Evolutionary conservation across 768 basidiomycete genomes (phyloP).

Genomic region (Psilocybe sp.): DNA sequence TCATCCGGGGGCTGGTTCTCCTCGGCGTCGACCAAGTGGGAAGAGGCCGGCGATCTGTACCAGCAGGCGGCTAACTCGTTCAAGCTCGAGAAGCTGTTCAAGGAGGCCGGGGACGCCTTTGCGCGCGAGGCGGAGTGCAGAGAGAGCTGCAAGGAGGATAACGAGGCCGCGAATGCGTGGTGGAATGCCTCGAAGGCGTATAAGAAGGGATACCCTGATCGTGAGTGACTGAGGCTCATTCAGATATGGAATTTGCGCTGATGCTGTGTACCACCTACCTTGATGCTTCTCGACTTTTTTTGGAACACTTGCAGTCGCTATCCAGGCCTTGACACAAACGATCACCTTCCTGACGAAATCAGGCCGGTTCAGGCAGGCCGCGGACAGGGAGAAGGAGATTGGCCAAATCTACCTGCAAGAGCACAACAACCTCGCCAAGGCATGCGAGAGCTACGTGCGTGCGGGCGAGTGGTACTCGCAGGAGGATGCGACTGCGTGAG

Average conservation of each 20-base stretch:
- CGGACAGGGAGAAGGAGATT: slow-evolving; percentile 97
- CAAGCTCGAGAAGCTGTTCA: slow-evolving; percentile 90
- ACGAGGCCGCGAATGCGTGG: slow-evolving; percentile 98
- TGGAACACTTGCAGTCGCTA: slow-evolving; percentile 60
- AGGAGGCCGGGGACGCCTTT: slow-evolving; percentile 89
- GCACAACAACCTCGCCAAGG: slow-evolving; percentile 72
- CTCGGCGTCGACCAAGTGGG: slow-evolving; percentile 78
- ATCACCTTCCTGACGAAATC: slow-evolving; percentile 77
- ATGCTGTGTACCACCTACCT: slow-evolving; percentile 8
- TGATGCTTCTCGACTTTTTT: too few species aligned
- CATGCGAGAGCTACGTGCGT: slow-evolving; percentile 86
- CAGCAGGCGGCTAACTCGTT: slow-evolving; percentile 92
- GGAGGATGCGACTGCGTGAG: slow-evolving; percentile 95
- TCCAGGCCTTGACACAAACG: slow-evolving; percentile 82
- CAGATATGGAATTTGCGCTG: slow-evolving; percentile 12
- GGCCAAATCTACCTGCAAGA: slow-evolving; percentile 91
- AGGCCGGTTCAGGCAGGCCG: slow-evolving; percentile 95
- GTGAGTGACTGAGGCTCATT: slow-evolving; percentile 43
- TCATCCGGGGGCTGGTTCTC: slow-evolving; percentile 89
- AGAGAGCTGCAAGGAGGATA: slow-evolving; percentile 80
- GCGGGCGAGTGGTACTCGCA: slow-evolving; percentile 98
- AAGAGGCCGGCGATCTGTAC: slow-evolving; percentile 95
- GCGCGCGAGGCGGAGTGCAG: slow-evolving; percentile 93
- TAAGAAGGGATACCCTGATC: slow-evolving; percentile 82
- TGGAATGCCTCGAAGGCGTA: slow-evolving; percentile 98